Evolutionary conservation across 2,329 filamentous ascomycete species (phyloP).

Genomic region (Teratosphaeria epicoccoides): DNA sequence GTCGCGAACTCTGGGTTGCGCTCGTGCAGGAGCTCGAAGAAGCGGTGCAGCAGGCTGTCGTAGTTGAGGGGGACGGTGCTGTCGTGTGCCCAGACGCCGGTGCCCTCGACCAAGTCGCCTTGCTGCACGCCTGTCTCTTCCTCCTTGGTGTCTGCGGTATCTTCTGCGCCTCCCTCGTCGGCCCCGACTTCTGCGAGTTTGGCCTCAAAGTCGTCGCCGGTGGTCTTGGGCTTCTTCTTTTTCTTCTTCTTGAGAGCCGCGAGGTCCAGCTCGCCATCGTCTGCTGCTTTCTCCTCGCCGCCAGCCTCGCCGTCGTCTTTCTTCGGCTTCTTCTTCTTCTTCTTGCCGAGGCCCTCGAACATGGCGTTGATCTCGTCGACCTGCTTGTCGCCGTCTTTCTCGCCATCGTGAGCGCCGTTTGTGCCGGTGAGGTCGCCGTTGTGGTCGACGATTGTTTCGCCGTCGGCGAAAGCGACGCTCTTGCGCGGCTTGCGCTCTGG

Average conservation of each 20-base stretch:
- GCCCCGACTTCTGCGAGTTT: slow-evolving; percentile 53
- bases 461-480: slow-evolving; percentile 87
- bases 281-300: slow-evolving; percentile 37
- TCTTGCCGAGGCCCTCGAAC: slow-evolving; percentile 35
- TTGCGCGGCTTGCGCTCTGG: slow-evolving; percentile 67
- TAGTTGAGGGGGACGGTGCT: slow-evolving; percentile 70
- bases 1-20: slow-evolving; percentile 94
- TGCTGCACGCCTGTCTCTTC: slow-evolving; percentile 34
- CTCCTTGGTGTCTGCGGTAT: slow-evolving; percentile 40
- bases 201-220: slow-evolving; percentile 55
- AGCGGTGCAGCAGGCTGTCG: slow-evolving; percentile 73
- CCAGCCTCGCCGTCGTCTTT: slow-evolving; percentile 21
- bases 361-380: slow-evolving; percentile 29
- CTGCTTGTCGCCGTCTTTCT: slow-evolving; percentile 47
- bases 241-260: slow-evolving; percentile 79
- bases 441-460: slow-evolving; percentile 74
- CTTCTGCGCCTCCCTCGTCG: slow-evolving; percentile 42
- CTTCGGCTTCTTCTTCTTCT: slow-evolving; percentile 56
- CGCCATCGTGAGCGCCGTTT: slow-evolving; percentile 54
- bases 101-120: slow-evolving; percentile 78
- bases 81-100: slow-evolving; percentile 82
- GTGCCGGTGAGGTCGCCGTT: slow-evolving; percentile 68
- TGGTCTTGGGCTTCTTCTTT: slow-evolving; percentile 56
- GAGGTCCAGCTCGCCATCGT: slow-evolving; percentile 53
- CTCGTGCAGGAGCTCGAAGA: slow-evolving; percentile 88